Base-by-base conservation (phyloP, 2,329 filamentous ascomycete genomes). In the Verticillium alfalfae region DNA sequence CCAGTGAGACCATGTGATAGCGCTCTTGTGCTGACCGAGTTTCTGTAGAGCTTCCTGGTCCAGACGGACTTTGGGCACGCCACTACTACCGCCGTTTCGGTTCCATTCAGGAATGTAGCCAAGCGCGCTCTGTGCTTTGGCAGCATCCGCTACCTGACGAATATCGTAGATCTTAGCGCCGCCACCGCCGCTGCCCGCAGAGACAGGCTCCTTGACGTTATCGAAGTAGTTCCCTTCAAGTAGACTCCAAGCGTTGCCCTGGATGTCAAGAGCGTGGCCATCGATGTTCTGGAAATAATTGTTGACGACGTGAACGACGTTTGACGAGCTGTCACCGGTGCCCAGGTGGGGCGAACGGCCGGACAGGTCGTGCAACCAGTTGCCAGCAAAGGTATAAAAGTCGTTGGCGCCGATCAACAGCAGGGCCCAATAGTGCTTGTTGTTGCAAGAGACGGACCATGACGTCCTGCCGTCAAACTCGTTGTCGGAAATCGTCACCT, bases 231-330 rank as follows among this genome's bases (percentile, higher is more conserved):
- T 71, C 16, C 70, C 70, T 63, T 71, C 70, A 1, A 71, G 61
- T 5, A 71, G 65, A 0, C 67, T 66, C 0, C 61, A 64, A 4
- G 64, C 65, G 37, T 72, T 67, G 12, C 68, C 78, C 66, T 83
- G 73, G 61, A 73, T 84, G 73, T 87, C 83, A 15, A 79, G 76
- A 18, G 78, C 83, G 69, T 85, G 83, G 31, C 69, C 70, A 34
- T 68, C 63, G 66, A 70, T 70, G 60, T 68, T 69, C 41, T 62
- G 64, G 58, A 71, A 71, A 49, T 64, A 65, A 67, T 71, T 70
- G 67, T 71, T 71, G 64, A 62, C 60, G 15, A 67, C 68, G 15
- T 71, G 68, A 63, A 71, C 68, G 18, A 64, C 65, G 8, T 64
- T 65, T 31, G 58, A 66, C 26, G 58, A 66, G 58, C 34, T 26